These are phyloP conservation scores for Clonostachys solani DNA, from an alignment of 2,329 filamentous ascomycete species.

Conservation along the genomic window DNA sequence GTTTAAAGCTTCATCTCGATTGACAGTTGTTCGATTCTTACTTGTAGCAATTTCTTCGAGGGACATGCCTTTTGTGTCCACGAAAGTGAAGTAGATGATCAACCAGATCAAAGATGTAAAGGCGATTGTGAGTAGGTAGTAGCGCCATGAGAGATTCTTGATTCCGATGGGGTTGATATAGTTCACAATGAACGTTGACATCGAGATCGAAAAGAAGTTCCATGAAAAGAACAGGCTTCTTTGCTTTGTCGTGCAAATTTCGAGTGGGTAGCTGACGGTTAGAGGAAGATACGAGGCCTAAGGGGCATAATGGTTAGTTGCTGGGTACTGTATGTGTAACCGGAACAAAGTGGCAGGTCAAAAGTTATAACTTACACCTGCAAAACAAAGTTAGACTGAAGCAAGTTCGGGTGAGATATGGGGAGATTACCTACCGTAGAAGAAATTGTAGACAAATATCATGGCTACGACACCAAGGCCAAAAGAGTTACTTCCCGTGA, in stretches of 20 bases:
- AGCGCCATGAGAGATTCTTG: conserved; percentile 32
- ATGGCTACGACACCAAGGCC: too few relatives aligned
- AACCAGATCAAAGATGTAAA: conserved; percentile 1
- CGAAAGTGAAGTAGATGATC: conserved; percentile 36
- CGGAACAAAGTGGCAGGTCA: too few relatives aligned
- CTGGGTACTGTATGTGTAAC: too few relatives aligned
- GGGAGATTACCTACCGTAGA: too few relatives aligned
- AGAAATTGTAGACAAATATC: too few relatives aligned
- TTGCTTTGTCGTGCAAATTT: conserved; percentile 11
- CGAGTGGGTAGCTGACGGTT: conserved; percentile 7
- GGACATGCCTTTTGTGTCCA: conserved; percentile 37
- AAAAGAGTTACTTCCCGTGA: too few relatives aligned
- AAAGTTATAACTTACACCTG: too few relatives aligned
- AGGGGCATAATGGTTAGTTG: too few relatives aligned
- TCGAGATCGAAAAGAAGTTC: neutral
- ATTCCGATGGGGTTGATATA: conserved; percentile 25
- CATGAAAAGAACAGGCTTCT: neutral
- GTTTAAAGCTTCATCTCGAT: too few relatives aligned
- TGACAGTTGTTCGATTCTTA: too few relatives aligned
- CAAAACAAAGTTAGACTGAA: too few relatives aligned
- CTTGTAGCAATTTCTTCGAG: conserved; percentile 47
- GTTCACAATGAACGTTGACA: conserved; percentile 25
- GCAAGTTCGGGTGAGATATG: too few relatives aligned
- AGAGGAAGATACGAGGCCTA: conserved; percentile 3
- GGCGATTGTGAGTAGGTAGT: conserved; percentile 4